These are phyloP conservation scores for Pseudocercospora ulei DNA, from an alignment of 2,329 filamentous ascomycete species.

Conservation along the genomic window DNA sequence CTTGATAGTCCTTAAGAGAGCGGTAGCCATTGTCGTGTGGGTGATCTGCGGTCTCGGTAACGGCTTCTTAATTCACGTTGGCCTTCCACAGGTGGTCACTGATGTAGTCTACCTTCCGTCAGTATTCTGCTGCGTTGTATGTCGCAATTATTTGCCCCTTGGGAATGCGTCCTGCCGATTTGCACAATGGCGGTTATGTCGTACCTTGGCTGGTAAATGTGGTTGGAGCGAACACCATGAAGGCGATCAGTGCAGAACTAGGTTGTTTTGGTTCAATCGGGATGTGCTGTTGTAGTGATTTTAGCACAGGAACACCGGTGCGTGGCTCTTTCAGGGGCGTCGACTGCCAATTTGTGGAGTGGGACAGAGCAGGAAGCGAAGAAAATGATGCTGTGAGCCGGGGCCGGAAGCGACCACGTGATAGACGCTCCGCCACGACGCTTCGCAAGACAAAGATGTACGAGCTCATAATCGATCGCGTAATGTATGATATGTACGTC, in stretches of 20 bases:
- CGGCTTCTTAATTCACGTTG: conserved; percentile 49
- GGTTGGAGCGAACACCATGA: conserved; percentile 44
- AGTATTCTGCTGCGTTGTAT: background rate
- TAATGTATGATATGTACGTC: no score
- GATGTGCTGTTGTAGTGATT: conserved; percentile 31
- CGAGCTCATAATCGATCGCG: no score
- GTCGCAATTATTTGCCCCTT: background rate
- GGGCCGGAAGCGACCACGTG: no score
- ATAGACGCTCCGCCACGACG: no score
- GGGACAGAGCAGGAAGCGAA: background rate
- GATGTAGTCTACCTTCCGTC: conserved; percentile 45
- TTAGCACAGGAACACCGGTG: conserved; percentile 8
- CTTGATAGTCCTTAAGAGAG: conserved; percentile 50
- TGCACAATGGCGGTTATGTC: conserved; percentile 23
- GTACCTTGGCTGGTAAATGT: conserved; percentile 47
- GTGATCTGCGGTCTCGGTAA: conserved; percentile 20
- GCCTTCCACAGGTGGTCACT: conserved; percentile 63
- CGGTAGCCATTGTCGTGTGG: conserved; percentile 33
- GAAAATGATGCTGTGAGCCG: no score
- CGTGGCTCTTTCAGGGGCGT: background rate
- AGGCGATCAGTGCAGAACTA: conserved; percentile 13
- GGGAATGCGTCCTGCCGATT: no score
- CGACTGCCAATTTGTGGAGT: background rate
- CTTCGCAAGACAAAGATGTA: no score
- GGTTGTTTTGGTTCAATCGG: conserved; percentile 2